A percentile compares a stretch with the other conserved stretches of the same genome.
These are phyloP conservation scores for Mycena crocata DNA, from an alignment of 768 basidiomycete species.

Conservation along the genomic window DNA sequence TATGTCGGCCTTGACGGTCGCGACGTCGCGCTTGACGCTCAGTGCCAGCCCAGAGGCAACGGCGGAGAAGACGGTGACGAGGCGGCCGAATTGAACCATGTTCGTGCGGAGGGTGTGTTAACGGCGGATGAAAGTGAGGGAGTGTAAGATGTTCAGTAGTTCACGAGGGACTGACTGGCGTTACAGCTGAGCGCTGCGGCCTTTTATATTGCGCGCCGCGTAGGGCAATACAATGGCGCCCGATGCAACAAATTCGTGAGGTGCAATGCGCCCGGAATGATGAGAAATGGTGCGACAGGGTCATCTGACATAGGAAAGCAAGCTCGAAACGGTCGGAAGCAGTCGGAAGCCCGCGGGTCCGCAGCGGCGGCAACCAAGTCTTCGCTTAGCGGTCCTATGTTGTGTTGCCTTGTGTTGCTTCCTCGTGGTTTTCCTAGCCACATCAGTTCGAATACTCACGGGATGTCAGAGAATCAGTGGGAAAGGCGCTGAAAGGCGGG, in stretches of 20 bases:
- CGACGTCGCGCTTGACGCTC: constrained; percentile 36
- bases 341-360: neutral
- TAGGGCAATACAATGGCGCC: neutral
- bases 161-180: too few relatives aligned
- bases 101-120: neutral
- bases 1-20: constrained; percentile 46
- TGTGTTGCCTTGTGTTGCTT: neutral
- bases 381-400: neutral
- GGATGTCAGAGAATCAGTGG: neutral
- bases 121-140: neutral
- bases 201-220: constrained; percentile 16
- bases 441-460: neutral
- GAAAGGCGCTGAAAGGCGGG: neutral
- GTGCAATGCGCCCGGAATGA: neutral
- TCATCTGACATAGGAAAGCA: constrained; percentile 3
- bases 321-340: too few relatives aligned
- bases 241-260: neutral
- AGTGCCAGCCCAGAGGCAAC: constrained; percentile 38
- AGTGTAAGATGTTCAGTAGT: too few relatives aligned
- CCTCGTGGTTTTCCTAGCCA: neutral
- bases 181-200: neutral
- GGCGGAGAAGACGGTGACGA: constrained; percentile 42
- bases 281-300: constrained; percentile 8
- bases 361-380: neutral
- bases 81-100: constrained; percentile 28